These are phyloP conservation scores for Acer campestre DNA, from an alignment of 345 rosid genomes.

Conservation along the genomic window DNA sequence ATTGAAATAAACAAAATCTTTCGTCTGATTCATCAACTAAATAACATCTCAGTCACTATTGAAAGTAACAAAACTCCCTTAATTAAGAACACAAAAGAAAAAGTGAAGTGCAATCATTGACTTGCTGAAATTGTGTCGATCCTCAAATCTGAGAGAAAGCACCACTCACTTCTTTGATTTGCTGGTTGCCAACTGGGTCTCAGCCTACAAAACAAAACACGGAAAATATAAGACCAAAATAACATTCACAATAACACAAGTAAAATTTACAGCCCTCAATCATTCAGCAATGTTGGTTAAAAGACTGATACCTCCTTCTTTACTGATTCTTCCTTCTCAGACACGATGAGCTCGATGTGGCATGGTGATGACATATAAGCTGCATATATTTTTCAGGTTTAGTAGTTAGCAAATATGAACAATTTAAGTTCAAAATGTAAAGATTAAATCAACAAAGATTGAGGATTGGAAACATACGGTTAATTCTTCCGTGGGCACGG, in stretches of 20 bases:
- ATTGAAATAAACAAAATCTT: constrained; percentile 15
- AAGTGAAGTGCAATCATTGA: neutral
- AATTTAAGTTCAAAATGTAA: neutral
- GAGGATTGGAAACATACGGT: constrained; percentile 51
- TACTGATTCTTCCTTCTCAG: constrained; percentile 95
- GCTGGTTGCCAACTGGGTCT: constrained; percentile 77
- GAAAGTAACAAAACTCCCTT: constrained; percentile 23
- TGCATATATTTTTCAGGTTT: constrained; percentile 21
- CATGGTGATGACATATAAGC: constrained; percentile 99
- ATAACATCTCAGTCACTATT: constrained; percentile 27
- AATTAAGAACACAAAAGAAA: constrained; percentile 2
- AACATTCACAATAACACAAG: neutral
- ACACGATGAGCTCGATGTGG: constrained; percentile 85
- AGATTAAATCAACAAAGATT: neutral
- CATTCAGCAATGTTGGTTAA: neutral
- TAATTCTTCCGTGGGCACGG: constrained; percentile 97
- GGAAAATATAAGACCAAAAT: neutral
- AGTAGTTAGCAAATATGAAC: neutral
- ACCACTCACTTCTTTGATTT: constrained; percentile 67
- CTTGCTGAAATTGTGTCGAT: neutral
- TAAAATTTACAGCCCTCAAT: neutral
- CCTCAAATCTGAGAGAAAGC: constrained; percentile 29
- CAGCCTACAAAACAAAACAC: constrained; percentile 54
- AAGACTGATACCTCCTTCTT: constrained; percentile 70
- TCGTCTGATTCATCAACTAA: constrained; percentile 25